Base-by-base conservation (phyloP, 1,284 basidiomycete species). In the Puccinia polysora region DNA sequence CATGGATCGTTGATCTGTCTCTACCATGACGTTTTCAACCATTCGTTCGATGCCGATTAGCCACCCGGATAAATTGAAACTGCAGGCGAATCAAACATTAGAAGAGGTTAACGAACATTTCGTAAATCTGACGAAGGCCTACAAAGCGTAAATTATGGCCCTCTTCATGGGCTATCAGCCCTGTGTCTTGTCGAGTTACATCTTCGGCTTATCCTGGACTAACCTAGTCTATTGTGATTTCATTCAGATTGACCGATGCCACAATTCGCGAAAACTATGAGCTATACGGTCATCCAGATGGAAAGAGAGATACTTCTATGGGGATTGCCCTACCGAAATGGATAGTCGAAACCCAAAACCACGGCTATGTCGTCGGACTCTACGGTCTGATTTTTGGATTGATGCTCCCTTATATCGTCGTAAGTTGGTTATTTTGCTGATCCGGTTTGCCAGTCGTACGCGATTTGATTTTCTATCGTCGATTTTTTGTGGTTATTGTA, bases 11-110 rank as follows among this genome's bases (percentile, higher is more conserved):
- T n/a, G n/a, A n/a, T n/a, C n/a, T n/a, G n/a, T n/a, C n/a, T n/a
- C n/a, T n/a, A n/a, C n/a, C n/a, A n/a, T n/a, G n/a, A 65, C 18
- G 52, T 30, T 63, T 28, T 50, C 6, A 34, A 40, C 30, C 12
- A 20, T 60, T 2, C 32, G 28, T 47, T 47, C 38, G 28, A 71
- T 28, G n/a, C 65, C 69, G 0, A 56, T 2, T 75, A 95, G 92
- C 80, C 96, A 98, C 80, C 96, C 96, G 0, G 96, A 99, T 84
- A 98, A 98, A 83, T 88, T 96, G 74, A 89, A 87, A 78, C 85
- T 90, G 7, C 84, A 63, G 14, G 77, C 85, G 0, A 93, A 97
- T 78, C 84, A 94, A 78, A 97, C 95, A 0, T 84, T 89, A 71
- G 95, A 97, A 77, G 84, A 87, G n/a, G 91, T 90, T 40, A 90